Base-by-base conservation (phyloP, 1,284 basidiomycete species). In the Rhodotorula sp. region DNA sequence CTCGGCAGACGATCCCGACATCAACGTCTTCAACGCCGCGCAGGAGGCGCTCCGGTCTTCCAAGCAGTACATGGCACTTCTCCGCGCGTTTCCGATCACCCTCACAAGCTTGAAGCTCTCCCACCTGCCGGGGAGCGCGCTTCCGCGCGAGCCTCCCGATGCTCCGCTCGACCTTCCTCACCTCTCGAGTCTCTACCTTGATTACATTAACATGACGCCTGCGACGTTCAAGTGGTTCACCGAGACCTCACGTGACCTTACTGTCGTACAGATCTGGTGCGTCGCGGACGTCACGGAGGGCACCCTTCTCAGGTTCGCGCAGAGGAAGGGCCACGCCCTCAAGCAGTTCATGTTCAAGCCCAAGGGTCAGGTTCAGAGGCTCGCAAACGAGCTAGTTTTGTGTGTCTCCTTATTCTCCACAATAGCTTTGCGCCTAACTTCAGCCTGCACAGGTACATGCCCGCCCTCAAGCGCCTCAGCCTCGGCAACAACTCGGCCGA, bases 261-360 rank as follows among this genome's bases (percentile, higher is more conserved):
- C n/a, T 27, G 29, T 32, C 32, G 51, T 73, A 32, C 61, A 73
- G 51, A 21, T 70, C 13, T 70, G 72, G 72, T 19, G 53, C 29
- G 34, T 59, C 34, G 2, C 19, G 6, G 39, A 32, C 22, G 19
- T 66, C 34, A 41, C 51, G 12, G 34, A n/a, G 12, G 54, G 12
- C 4, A 54, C 64, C n/a, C 48, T 62, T 1, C 21, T 32, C 54
- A 25, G 17, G 17, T 46, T 61, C 7, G 50, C 61, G 13, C 34
- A 59, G 17, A 27, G 1, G 13, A 36, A 59, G 22, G 29, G 4
- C 2, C 13, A 19, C 9, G 1, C 17, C 13, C 48, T 73, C 32
- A 41, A 56, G 36, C 59, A 64, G 56, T 62, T 73, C 8, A 21
- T 61, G 12, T 73, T 64, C 65, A 70, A 69, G 58, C 62, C 64